Conservation (phyloP, 1,284 basidiomycete species). For the Wallemia ichthyophaga region DNA sequence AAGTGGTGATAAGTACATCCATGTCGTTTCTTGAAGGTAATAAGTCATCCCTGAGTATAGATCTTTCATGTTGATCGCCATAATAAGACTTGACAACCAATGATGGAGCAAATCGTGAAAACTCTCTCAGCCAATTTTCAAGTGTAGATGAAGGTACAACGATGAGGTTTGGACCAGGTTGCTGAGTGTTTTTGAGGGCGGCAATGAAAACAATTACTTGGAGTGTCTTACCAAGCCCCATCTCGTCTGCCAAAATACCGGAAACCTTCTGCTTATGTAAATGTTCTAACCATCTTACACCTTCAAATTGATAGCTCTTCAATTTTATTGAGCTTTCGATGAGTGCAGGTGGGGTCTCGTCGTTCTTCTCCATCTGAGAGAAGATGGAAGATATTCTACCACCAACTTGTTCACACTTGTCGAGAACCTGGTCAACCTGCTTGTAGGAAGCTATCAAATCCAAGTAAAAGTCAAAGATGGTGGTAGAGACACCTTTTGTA, state of each 20-base stretch:
- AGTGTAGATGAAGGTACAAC: slow-evolving; percentile 88
- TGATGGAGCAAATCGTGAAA: slow-evolving; percentile 57
- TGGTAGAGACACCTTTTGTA: slow-evolving; percentile 69
- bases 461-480: slow-evolving; percentile 67
- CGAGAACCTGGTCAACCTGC: slow-evolving; percentile 63
- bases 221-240: slow-evolving; percentile 96
- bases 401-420: slow-evolving; percentile 64
- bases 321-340: slow-evolving; percentile 40
- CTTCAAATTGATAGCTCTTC: slow-evolving; percentile 88
- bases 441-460: slow-evolving; percentile 70
- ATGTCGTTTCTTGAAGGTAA: slow-evolving; percentile 32
- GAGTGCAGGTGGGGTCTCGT: slow-evolving; percentile 13
- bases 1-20: slow-evolving; percentile 87
- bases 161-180: slow-evolving; percentile 61
- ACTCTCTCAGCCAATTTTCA: slow-evolving; percentile 96
- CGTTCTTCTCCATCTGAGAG: neutral
- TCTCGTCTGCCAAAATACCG: slow-evolving; percentile 92
- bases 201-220: slow-evolving; percentile 95
- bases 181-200: slow-evolving; percentile 45
- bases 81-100: slow-evolving; percentile 81
- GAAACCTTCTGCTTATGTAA: slow-evolving; percentile 51
- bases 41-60: slow-evolving; percentile 35
- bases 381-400: slow-evolving; percentile 10
- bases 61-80: slow-evolving; percentile 66
- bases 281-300: slow-evolving; percentile 89